Percentiles rank a stretch among this genome's conserved stretches.
Evolutionary conservation across 192 early-diverging fungal species (phyloP).

Genomic region (Coemansia sp.): DNA sequence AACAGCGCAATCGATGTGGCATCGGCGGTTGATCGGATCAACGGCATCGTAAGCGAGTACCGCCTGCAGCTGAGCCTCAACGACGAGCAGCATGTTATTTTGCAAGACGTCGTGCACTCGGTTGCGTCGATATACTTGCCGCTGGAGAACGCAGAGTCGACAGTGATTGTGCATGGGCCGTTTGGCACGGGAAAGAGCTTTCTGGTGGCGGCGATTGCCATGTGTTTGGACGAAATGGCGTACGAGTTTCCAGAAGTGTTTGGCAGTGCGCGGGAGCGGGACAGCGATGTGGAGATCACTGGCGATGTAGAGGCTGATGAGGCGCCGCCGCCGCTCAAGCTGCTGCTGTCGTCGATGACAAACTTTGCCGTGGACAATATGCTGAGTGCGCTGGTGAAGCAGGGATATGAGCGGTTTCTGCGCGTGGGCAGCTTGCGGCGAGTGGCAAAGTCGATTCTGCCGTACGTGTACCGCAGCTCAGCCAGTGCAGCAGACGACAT

Average conservation of each 20-base stretch:
- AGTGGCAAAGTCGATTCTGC: constrained; percentile 64
- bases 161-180: constrained; percentile 52
- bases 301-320: not conserved
- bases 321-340: constrained; percentile 31
- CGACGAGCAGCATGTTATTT: constrained; percentile 28
- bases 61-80: constrained; percentile 14
- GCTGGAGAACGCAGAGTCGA: constrained; percentile 12
- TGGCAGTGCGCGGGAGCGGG: not conserved
- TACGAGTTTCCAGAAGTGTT: constrained; percentile 44
- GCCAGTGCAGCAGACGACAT: constrained; percentile 57
- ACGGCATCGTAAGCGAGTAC: not conserved
- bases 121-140: constrained; percentile 38
- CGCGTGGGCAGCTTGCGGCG: constrained; percentile 72
- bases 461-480: constrained; percentile 57
- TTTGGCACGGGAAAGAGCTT: constrained; percentile 80
- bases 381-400: constrained; percentile 60
- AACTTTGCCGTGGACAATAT: constrained; percentile 80
- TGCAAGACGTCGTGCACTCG: constrained; percentile 29
- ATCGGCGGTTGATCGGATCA: not conserved
- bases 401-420: constrained; percentile 66
- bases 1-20: not conserved
- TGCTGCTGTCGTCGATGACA: constrained; percentile 70
- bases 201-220: constrained; percentile 62
- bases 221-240: constrained; percentile 60
- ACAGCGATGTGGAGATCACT: not conserved